phyloP scores from a whole-genome alignment of 108 stramenopile genomes.

The Nitzschia putrida region DNA sequence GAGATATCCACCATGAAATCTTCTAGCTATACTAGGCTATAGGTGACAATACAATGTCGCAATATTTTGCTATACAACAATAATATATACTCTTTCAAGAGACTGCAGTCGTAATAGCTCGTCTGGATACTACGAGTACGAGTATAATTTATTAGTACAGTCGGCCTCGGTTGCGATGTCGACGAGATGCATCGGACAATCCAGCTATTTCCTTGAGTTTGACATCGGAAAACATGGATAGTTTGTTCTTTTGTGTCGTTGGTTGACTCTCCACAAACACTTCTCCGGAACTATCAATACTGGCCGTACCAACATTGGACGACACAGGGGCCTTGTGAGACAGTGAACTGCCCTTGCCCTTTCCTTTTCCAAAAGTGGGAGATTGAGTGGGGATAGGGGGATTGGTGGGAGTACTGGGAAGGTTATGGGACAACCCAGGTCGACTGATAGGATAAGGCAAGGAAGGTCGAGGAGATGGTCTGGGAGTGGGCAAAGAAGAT shows the following conservation, averaged over 20 bases:
- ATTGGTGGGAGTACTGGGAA: neutral
- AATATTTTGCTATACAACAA: too few species aligned
- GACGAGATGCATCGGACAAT: neutral
- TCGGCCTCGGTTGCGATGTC: too few species aligned
- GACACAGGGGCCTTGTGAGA: too few species aligned
- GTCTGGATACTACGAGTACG: too few species aligned
- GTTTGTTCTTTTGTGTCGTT: neutral
- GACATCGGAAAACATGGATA: neutral
- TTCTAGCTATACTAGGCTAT: too few species aligned
- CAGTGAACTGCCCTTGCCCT: neutral
- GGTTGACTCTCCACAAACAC: neutral
- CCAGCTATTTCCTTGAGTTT: neutral
- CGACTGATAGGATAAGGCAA: neutral
- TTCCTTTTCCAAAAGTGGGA: neutral
- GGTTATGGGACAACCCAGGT: neutral
- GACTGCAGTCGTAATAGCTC: too few species aligned
- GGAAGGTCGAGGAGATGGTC: slow-evolving; percentile 2
- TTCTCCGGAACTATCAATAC: neutral
- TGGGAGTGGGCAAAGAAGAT: slow-evolving; percentile 3
- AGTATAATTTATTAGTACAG: too few species aligned
- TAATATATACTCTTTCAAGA: too few species aligned
- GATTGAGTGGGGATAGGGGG: neutral
- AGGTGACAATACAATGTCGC: too few species aligned
- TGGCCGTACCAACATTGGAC: too few species aligned
- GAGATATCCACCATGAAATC: too few species aligned